Conservation (phyloP, 345 rosid genomes). For the Microthlaspi erraticum region DNA sequence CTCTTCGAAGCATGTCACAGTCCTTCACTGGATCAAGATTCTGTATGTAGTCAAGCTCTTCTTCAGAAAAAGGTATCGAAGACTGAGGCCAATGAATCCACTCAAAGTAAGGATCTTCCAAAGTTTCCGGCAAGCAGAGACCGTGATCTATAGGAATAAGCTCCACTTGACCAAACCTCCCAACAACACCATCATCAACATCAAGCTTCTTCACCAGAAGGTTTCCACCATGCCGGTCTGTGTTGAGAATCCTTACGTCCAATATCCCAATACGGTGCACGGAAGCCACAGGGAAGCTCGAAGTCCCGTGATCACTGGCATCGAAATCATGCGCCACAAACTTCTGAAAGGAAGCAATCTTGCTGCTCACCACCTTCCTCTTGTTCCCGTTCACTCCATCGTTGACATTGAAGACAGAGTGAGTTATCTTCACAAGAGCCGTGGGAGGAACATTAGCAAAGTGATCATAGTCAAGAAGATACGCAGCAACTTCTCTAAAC, state of each 20-base stretch:
- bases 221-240: slow-evolving; percentile 78
- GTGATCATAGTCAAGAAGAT: slow-evolving; percentile 66
- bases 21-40: slow-evolving; percentile 56
- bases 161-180: slow-evolving; percentile 64
- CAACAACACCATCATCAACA: slow-evolving; percentile 44
- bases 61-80: slow-evolving; percentile 72
- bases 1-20: slow-evolving; percentile 57
- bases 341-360: slow-evolving; percentile 80
- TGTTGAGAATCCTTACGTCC: slow-evolving; percentile 72
- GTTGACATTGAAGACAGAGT: slow-evolving; percentile 66
- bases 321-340: slow-evolving; percentile 77
- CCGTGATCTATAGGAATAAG: slow-evolving; percentile 74
- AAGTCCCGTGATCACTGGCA: slow-evolving; percentile 75
- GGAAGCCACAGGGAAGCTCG: slow-evolving; percentile 68
- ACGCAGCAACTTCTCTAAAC: slow-evolving; percentile 72
- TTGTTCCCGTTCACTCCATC: slow-evolving; percentile 59
- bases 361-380: slow-evolving; percentile 57
- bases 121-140: slow-evolving; percentile 68
- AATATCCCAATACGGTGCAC: slow-evolving; percentile 75
- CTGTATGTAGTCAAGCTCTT: slow-evolving; percentile 62
- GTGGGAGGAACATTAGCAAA: slow-evolving; percentile 80
- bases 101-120: slow-evolving; percentile 75
- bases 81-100: slow-evolving; percentile 86
- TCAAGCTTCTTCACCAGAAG: slow-evolving; percentile 64
- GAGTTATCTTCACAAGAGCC: slow-evolving; percentile 67